Base-by-base conservation (phyloP, 73 alveolate species). In the Diophrys sp. region DNA sequence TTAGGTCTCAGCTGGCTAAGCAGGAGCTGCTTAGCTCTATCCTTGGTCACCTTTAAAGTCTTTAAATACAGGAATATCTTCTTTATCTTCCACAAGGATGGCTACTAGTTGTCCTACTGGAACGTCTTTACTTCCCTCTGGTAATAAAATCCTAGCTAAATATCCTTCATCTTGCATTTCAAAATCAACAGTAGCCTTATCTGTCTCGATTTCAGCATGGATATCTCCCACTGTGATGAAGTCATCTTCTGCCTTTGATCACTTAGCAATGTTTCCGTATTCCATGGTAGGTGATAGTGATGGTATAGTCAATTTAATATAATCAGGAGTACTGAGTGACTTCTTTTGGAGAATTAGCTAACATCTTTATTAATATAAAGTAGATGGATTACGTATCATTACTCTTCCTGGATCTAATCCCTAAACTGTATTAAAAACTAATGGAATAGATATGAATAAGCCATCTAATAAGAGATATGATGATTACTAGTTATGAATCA, bases 211-310 rank as follows among this genome's bases (percentile, higher is more conserved):
- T 67, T 87, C 94, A 33, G 93, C 92, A 33, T 92, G 75, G 72
- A 82, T 81, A 68, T 92, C 97, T 67, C 98, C 98, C 24, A 92
- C 94, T 30, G 73, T 31, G 80, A 94, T 80, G 28, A 73, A 62
- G 33, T 94, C 96, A 18, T 97, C 98, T 54, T 69, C 97, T 77
- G 92, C 82, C 87, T 89, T 92, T 54, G 55, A 67, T 96, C 97
- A 94, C 73, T 90, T 90, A 24, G 91, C 90, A 27, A 94, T 82
- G 55, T 91, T 92, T 67, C 98, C 98, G 81, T 87, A 75, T 56
- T 87, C 95, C 98, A 94, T 94, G 25, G 98, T 94, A 18, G 98
- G 98, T 5, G 98, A 94, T 26, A 93, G 88, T 32, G 87, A 77
- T 14, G 98, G 98, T 95, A 93, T 90, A 27, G 82, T 82, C 31